Conservation (phyloP, 257 asterid species). For the Ballota nigra region DNA sequence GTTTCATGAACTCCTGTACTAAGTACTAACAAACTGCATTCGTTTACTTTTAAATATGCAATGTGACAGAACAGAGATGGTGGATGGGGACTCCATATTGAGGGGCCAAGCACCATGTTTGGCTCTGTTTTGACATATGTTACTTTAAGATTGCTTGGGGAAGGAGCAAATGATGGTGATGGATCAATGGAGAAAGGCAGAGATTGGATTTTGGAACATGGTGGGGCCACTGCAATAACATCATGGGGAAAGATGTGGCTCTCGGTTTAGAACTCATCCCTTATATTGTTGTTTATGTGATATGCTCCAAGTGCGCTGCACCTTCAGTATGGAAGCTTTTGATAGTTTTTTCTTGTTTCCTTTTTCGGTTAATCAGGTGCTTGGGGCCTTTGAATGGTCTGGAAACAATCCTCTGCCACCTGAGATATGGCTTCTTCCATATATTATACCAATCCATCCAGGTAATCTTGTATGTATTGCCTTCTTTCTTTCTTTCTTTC, state of each 20-base stretch:
- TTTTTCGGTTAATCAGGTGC: conserved; percentile 51
- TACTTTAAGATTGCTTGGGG: conserved; percentile 95
- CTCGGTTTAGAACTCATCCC: conserved; percentile 56
- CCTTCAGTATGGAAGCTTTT: background rate
- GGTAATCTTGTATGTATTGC: conserved; percentile 42
- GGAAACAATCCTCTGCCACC: conserved; percentile 99
- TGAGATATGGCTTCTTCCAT: conserved; percentile 94
- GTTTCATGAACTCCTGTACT: conserved; percentile 6
- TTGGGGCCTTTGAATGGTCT: conserved; percentile 96
- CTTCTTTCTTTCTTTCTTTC: background rate
- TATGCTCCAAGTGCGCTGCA: conserved; percentile 12
- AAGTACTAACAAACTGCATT: background rate
- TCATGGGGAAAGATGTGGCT: conserved; percentile 99
- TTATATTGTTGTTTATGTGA: conserved; percentile 6
- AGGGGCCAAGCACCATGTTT: conserved; percentile 99
- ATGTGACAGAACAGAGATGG: conserved; percentile 82
- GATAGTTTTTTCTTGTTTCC: conserved; percentile 14
- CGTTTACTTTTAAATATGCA: conserved; percentile 18
- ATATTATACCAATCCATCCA: conserved; percentile 87
- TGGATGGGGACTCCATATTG: conserved; percentile 99
- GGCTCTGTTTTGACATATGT: conserved; percentile 89
- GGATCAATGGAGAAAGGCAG: conserved; percentile 96
- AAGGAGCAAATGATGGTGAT: conserved; percentile 86
- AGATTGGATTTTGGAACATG: conserved; percentile 88
- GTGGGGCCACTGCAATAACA: conserved; percentile 89